Evolutionary conservation across 441 rosid species (phyloP), one percentile per base, ranked within the genome.

Genomic region (Brassica balearica): DNA sequence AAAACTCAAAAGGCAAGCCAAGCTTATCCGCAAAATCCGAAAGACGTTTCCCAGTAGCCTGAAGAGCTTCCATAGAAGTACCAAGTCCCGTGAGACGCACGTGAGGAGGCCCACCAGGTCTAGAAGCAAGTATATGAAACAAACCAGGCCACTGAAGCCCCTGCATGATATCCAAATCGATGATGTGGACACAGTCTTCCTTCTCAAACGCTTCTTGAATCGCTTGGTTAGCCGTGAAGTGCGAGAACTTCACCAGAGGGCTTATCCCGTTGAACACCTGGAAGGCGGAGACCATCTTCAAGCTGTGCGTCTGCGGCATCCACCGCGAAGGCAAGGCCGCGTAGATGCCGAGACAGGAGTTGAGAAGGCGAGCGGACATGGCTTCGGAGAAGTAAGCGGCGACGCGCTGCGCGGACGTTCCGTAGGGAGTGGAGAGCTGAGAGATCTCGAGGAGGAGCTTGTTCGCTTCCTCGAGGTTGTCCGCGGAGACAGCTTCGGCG

Each of bases 101-200:
- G 71, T 81, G 91, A 11, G 99, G 99, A 2, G 98, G 93, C 1
- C 98, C 98, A 0, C 98, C 94, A 1, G 96, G 91, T 71, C 99
- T 83, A 3, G 96, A 92, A 14, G 98, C 98, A 0, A 96, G 85
- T 9, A 93, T 96, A 77, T 96, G 99, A 60, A 96, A 96, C 12
- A 96, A 85, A 14, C 98, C 99, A 43, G 99, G 99, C 99, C 99
- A 96, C 68, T 96, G 99, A 71, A 96, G 81, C 9, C 99, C 99
- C 80, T 96, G 99, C 99, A 96, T 96, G 75, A 96, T 93, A 61
- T 96, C 99, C 19, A 96, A 85, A 77, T 96, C 99, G 56, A 96
- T 91, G 73, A 96, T 92, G 84, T 96, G 99, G 32, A 96, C 98
- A 38, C 92, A 78, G 4, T 93, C 98, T 74, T 96, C 99, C 73